Percentiles rank a stretch among this genome's conserved stretches.
These are phyloP conservation scores for Fusarium acutatum DNA, from an alignment of 2,329 filamentous ascomycete species.

Conservation along the genomic window DNA sequence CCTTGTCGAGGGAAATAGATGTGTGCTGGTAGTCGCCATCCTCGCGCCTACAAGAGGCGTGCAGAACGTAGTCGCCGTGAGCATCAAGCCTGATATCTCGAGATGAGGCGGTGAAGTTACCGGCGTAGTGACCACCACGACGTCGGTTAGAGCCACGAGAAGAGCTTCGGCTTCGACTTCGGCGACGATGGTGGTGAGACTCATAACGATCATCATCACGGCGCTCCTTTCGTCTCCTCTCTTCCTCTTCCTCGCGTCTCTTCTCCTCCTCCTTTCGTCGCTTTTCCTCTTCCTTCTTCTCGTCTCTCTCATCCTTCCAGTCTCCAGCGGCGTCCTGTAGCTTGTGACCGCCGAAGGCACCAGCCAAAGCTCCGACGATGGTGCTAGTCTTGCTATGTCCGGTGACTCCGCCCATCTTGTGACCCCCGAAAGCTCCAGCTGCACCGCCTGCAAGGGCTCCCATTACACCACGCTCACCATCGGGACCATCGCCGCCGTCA, in stretches of 20 bases:
- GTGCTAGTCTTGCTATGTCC: slow-evolving; percentile 46
- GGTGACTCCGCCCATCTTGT: slow-evolving; percentile 49
- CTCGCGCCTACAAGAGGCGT: slow-evolving; percentile 45
- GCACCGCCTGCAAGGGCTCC: slow-evolving; percentile 52
- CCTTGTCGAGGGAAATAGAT: slow-evolving; percentile 47
- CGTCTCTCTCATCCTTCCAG: slow-evolving; percentile 51
- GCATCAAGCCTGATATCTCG: slow-evolving; percentile 48
- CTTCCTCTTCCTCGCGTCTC: slow-evolving; percentile 38
- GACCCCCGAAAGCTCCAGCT: slow-evolving; percentile 51
- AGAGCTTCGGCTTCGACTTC: slow-evolving; percentile 1
- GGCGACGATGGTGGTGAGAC: background rate
- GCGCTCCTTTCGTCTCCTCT: background rate
- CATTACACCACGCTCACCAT: slow-evolving; percentile 53
- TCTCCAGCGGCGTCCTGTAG: slow-evolving; percentile 51
- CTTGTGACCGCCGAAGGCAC: slow-evolving; percentile 54
- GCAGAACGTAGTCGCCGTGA: slow-evolving; percentile 47
- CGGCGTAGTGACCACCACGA: slow-evolving; percentile 40
- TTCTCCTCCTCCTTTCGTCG: slow-evolving; percentile 42
- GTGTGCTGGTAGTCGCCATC: slow-evolving; percentile 47
- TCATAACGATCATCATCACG: slow-evolving; percentile 18
- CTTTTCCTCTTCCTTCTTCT: slow-evolving; percentile 42
- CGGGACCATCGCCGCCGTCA: slow-evolving; percentile 31
- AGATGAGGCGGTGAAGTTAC: slow-evolving; percentile 48
- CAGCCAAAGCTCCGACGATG: slow-evolving; percentile 51
- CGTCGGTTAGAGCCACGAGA: slow-evolving; percentile 2